Evolutionary conservation across 2,329 filamentous ascomycete genomes (phyloP), one percentile per base, ranked within the genome.

Genomic region (Bipolaris sorokiniana): DNA sequence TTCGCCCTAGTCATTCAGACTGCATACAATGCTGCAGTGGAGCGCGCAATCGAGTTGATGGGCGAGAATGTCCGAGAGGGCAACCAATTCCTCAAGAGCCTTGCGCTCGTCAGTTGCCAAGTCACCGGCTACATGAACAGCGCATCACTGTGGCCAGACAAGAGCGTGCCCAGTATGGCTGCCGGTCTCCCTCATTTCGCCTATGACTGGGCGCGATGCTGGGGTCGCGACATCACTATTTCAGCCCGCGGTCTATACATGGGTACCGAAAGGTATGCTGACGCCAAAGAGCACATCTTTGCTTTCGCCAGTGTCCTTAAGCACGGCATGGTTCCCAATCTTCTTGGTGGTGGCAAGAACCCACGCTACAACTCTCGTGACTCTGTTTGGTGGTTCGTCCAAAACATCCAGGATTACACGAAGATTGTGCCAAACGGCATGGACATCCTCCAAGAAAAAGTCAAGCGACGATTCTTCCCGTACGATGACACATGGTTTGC

Each of bases 221-320:
- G 95, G 95, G 95, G 96, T 7, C 89, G 95, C 54, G 95, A 99
- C 75, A 92, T 97, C 11, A 98, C 97, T 76, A 99, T 99, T 62
- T 95, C 95, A 13, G 86, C 97, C 38, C 89, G 95, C 48, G 95
- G 95, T 41, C 82, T 99, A n/a, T 91, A 91, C 65, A 85, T 99
- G 34, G 92, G 91, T 38, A 98, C 94, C 10, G 92, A 92, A 1
- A 88, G 95, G 7, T 97, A 90, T 68, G 86, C 84, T 2, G 93
- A 97, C 73, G 95, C 95, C 7, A 93, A 87, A 71, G 92, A 98
- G 75, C 96, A 99, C 71, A 97, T 99, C 56, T 81, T 92, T 58
- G 94, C 93, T 7, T 99, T 99, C 78, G 93, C 91, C 2, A 97
- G 92, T 73, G 93, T 99, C 10, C 80, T 99, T 65, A 99, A 99